Conservation (phyloP, 2,329 filamentous ascomycete species). For the Penicillium aurantiogriseum region DNA sequence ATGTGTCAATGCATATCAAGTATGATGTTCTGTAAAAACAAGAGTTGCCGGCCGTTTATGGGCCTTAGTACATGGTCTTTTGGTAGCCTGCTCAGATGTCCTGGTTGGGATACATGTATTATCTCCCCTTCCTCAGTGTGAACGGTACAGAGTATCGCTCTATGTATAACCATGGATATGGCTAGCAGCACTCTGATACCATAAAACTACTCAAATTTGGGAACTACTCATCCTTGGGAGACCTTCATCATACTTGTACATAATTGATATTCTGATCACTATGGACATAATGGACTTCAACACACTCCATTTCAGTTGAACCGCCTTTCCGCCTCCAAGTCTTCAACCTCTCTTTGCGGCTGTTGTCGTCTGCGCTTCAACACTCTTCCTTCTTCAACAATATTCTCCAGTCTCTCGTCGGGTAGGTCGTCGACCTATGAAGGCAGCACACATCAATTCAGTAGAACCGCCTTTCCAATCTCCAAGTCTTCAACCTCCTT, state of each 20-base stretch:
- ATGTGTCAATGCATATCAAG: background rate
- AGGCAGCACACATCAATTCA: too few relatives aligned
- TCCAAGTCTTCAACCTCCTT: too few relatives aligned
- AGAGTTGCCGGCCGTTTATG: background rate
- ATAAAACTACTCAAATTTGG: background rate
- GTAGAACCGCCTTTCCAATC: too few relatives aligned
- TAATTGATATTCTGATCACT: background rate
- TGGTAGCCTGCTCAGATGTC: background rate
- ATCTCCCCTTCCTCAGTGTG: background rate
- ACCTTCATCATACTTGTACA: background rate
- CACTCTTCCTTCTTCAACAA: slow-evolving; percentile 57
- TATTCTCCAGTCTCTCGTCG: slow-evolving; percentile 50
- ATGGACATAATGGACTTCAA: too few relatives aligned
- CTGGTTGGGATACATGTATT: background rate
- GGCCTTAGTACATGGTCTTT: background rate
- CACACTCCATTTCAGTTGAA: background rate
- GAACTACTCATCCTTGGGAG: too few relatives aligned
- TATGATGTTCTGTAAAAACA: background rate
- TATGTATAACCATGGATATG: too few relatives aligned
- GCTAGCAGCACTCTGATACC: background rate
- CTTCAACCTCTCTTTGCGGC: slow-evolving; percentile 48
- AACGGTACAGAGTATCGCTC: too few relatives aligned
- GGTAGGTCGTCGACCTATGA: slow-evolving; percentile 34
- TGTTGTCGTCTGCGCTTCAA: slow-evolving; percentile 44
- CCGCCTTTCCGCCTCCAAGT: slow-evolving; percentile 41